phyloP scores from a whole-genome alignment of 2,329 filamentous ascomycete species.

The Claviceps pusilla region DNA sequence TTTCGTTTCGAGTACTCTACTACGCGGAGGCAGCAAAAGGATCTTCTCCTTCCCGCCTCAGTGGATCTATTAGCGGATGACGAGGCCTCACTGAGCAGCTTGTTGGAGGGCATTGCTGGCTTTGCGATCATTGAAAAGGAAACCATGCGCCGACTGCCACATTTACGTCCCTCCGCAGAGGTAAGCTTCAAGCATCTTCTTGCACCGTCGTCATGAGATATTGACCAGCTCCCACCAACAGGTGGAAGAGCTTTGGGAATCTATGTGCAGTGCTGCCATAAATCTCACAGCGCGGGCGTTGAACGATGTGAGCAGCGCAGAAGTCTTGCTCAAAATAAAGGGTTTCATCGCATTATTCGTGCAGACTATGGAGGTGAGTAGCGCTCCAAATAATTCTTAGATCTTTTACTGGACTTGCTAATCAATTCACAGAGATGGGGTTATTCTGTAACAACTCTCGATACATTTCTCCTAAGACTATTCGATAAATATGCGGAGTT shows the following conservation, averaged over 20 bases:
- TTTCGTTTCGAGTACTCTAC: constrained; percentile 86
- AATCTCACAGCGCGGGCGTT: constrained; percentile 67
- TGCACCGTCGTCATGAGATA: not conserved
- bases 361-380: constrained; percentile 81
- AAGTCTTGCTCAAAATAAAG: constrained; percentile 87
- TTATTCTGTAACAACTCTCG: constrained; percentile 68
- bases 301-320: constrained; percentile 68
- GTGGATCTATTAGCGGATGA: constrained; percentile 71
- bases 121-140: constrained; percentile 94
- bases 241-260: constrained; percentile 98
- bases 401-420: constrained; percentile 44
- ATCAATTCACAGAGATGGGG: constrained; percentile 76
- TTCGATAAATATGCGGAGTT: constrained; percentile 92
- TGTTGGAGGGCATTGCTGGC: constrained; percentile 85
- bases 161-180: constrained; percentile 68
- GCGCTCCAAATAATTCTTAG: constrained; percentile 38
- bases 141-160: constrained; percentile 74
- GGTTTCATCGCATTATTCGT: constrained; percentile 87
- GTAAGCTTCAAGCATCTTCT: constrained; percentile 32
- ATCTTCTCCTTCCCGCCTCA: constrained; percentile 63
- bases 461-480: constrained; percentile 70
- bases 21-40: constrained; percentile 80
- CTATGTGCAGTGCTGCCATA: constrained; percentile 83
- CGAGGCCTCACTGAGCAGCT: constrained; percentile 69
- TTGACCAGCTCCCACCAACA: constrained; percentile 17